Evolutionary conservation across 2,329 filamentous ascomycete species (phyloP).

Genomic region (Clonostachys rhizophaga): DNA sequence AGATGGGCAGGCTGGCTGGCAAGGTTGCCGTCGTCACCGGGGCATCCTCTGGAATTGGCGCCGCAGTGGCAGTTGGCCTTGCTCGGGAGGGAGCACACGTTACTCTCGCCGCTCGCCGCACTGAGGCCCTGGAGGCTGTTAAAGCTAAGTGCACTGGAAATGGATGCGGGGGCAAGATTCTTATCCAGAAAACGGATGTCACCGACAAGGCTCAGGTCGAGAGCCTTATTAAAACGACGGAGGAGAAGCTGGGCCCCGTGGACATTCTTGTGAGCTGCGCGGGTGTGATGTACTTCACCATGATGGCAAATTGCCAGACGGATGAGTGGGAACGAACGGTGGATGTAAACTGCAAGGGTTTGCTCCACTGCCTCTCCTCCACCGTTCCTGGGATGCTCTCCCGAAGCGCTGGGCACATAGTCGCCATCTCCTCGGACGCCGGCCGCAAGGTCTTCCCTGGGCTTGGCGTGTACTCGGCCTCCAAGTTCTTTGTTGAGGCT

Average conservation of each 20-base stretch:
- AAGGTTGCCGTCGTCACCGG: constrained; percentile 74
- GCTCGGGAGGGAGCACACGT: constrained; percentile 68
- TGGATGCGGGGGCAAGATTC: constrained; percentile 55
- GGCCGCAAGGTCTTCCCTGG: constrained; percentile 80
- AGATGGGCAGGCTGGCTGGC: constrained; percentile 58
- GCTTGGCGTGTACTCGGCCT: constrained; percentile 75
- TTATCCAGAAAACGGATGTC: constrained; percentile 69
- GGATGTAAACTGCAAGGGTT: constrained; percentile 82
- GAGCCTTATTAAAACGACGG: constrained; percentile 54
- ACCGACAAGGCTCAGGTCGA: constrained; percentile 63
- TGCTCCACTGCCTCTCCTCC: constrained; percentile 67
- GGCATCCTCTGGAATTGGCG: constrained; percentile 75
- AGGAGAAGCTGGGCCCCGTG: constrained; percentile 61
- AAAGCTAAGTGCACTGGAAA: constrained; percentile 52
- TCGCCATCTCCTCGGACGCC: constrained; percentile 78
- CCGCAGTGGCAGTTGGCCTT: constrained; percentile 65
- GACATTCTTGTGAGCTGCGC: constrained; percentile 79
- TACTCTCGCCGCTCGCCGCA: constrained; percentile 66
- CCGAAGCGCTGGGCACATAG: constrained; percentile 66
- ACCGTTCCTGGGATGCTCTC: constrained; percentile 68
- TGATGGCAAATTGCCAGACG: constrained; percentile 72
- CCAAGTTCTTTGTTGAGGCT: constrained; percentile 82
- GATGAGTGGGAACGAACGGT: constrained; percentile 80
- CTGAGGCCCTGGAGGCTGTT: constrained; percentile 62
- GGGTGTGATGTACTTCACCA: constrained; percentile 84